Percentiles rank a stretch among this genome's conserved stretches.
Evolutionary conservation across 1,139 yeast genomes (phyloP).

Genomic region (Chernovozyma aurita): DNA sequence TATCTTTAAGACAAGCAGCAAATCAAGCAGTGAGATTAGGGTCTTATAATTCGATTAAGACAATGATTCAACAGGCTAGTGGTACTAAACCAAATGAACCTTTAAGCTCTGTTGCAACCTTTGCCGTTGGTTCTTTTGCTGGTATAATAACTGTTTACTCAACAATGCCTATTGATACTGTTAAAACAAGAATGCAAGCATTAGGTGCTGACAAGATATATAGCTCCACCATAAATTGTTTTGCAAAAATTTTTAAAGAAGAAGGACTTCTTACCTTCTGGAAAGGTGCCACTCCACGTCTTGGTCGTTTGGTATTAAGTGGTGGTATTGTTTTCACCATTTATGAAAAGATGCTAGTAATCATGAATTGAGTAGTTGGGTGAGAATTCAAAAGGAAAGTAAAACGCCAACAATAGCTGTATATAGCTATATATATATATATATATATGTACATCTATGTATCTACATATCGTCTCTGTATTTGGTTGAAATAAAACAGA

Average conservation of each 20-base stretch:
- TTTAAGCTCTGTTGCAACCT: constrained; percentile 73
- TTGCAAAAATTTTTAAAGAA: constrained; percentile 69
- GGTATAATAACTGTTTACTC: constrained; percentile 92
- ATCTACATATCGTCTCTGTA: too few species aligned
- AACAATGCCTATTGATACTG: constrained; percentile 98
- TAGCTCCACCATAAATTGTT: constrained; percentile 75
- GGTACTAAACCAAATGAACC: constrained; percentile 68
- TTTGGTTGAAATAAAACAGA: too few species aligned
- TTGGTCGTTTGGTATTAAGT: constrained; percentile 85
- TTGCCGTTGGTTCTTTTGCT: constrained; percentile 87
- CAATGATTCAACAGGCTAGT: constrained; percentile 69
- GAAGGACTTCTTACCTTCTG: constrained; percentile 94
- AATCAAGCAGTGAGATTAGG: constrained; percentile 94
- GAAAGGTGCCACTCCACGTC: constrained; percentile 97
- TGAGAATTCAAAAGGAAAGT: too few species aligned
- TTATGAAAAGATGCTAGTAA: constrained; percentile 78
- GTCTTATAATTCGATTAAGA: constrained; percentile 83
- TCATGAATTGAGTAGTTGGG: constrained; percentile 39
- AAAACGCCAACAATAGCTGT: too few species aligned
- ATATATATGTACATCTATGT: too few species aligned
- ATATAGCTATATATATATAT: too few species aligned
- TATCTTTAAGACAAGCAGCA: constrained; percentile 91
- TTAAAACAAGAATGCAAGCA: constrained; percentile 96
- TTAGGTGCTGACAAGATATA: constrained; percentile 73
- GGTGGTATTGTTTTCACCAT: constrained; percentile 97